Percentiles rank a stretch among this genome's conserved stretches.
These are phyloP conservation scores for Rhodamnia argentea DNA, from an alignment of 345 rosid genomes.

Conservation along the genomic window DNA sequence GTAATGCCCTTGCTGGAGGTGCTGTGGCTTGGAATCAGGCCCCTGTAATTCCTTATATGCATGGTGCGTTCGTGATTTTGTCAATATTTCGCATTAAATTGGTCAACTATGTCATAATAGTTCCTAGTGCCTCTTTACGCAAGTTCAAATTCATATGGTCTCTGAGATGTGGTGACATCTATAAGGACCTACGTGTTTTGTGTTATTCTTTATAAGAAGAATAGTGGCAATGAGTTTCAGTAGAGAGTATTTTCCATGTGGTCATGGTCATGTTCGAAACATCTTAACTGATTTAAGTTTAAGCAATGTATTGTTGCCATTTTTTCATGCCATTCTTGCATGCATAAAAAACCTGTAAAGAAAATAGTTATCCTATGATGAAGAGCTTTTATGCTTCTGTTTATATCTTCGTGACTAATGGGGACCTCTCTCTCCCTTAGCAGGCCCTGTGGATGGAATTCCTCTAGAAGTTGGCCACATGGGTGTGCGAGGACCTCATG, in stretches of 20 bases:
- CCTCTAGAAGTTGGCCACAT: constrained; percentile 35
- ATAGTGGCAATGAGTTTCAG: not conserved
- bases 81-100: not conserved
- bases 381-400: not conserved
- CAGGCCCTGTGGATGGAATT: constrained; percentile 30
- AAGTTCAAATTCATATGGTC: not conserved
- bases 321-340: not conserved
- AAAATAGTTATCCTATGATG: not conserved
- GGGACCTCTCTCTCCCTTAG: not conserved
- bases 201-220: not conserved
- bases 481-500: constrained; percentile 31
- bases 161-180: not conserved
- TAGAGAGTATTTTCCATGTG: not conserved
- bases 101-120: not conserved
- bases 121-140: not conserved
- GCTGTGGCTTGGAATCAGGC: constrained; percentile 50
- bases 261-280: not conserved
- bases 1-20: constrained; percentile 32
- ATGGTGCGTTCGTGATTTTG: constrained; percentile 27
- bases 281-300: not conserved
- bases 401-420: not conserved
- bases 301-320: not conserved
- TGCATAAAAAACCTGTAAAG: not conserved
- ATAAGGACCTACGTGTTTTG: not conserved
- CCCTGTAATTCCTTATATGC: constrained; percentile 43